Evolutionary conservation across 1,284 basidiomycete species (phyloP).

Genomic region (Anthracocystis panici-leucophaei): DNA sequence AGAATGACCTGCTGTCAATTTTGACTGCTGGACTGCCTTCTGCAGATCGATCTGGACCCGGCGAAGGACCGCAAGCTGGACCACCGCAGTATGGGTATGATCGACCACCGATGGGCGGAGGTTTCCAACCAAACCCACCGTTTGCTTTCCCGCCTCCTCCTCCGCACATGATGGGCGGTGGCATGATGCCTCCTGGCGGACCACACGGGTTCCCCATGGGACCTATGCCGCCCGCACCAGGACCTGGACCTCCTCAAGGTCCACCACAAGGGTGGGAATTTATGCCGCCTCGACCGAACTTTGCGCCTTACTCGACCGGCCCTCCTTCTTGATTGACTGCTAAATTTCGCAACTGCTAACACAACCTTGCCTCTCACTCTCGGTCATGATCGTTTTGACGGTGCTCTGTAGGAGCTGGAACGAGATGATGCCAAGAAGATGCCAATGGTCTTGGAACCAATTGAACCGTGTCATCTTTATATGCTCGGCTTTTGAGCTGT

Average conservation of each 20-base stretch:
- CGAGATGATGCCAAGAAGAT: conserved; percentile 19
- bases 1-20: conserved; percentile 52
- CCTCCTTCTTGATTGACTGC: conserved; percentile 19
- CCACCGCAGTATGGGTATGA: conserved; percentile 19
- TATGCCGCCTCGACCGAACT: conserved; percentile 30
- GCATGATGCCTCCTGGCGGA: conserved; percentile 36
- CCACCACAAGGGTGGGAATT: conserved; percentile 28
- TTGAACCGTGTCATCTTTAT: not conserved
- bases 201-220: conserved; percentile 40
- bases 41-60: conserved; percentile 9
- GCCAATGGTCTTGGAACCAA: not conserved
- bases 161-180: conserved; percentile 38
- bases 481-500: not conserved
- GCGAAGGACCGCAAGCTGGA: conserved; percentile 21
- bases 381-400: not conserved
- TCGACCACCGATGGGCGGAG: conserved; percentile 21
- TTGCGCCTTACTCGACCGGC: conserved; percentile 46
- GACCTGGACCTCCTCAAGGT: conserved; percentile 22
- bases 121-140: conserved; percentile 23
- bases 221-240: conserved; percentile 21
- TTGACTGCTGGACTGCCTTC: conserved; percentile 32
- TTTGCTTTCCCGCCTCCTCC: conserved; percentile 45
- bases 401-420: conserved; percentile 40
- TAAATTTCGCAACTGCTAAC: not conserved
- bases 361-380: not conserved